Evolutionary conservation across 441 rosid species (phyloP), one percentile per base, ranked within the genome.

Genomic region (Daphne laureola): DNA sequence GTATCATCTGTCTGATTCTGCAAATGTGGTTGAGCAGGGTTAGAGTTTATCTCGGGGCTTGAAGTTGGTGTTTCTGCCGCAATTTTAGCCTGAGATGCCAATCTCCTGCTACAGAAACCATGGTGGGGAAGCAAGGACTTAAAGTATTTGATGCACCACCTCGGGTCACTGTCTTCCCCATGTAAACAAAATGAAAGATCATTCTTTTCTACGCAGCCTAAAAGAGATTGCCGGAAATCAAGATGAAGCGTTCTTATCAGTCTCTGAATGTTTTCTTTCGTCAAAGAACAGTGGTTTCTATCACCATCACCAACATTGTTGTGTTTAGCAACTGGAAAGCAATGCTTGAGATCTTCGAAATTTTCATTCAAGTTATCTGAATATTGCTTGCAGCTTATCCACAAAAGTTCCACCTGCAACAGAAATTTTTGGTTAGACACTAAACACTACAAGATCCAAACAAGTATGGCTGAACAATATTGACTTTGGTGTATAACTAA

Each of bases 191-290:
- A 66, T 45, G 68, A 60, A 55, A 71, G 66, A 61, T 53, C 75
- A 54, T 74, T 74, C 65, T 71, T 77, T 68, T 79, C 78, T 49
- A 78, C 61, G 63, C 96, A 90, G 52, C 74, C 81, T 41, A 73
- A 67, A 53, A 93, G 75, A 41, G 64, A 66, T 66, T 58, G 74
- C 65, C 67, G 76, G 27, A 74, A 65, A 40, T 72, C 67, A 38
- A 81, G 80, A 64, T 74, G 77, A 41, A 65, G 66, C 47, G 59
- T 15, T 53, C 63, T 63, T 49, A 74, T 50, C 43, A 79, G 68
- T 41, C 78, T 73, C 73, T 61, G 75, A 58, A 73, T 43, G 11
- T 67, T 70, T 58, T 73, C 78, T 48, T 66, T 69, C 12, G 62
- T 58, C 51, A 59, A 13, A 41, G 65, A 58, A 61, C 47, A 59